phyloP scores from a whole-genome alignment of 2,329 filamentous ascomycete genomes.

The Alternaria sp. region DNA sequence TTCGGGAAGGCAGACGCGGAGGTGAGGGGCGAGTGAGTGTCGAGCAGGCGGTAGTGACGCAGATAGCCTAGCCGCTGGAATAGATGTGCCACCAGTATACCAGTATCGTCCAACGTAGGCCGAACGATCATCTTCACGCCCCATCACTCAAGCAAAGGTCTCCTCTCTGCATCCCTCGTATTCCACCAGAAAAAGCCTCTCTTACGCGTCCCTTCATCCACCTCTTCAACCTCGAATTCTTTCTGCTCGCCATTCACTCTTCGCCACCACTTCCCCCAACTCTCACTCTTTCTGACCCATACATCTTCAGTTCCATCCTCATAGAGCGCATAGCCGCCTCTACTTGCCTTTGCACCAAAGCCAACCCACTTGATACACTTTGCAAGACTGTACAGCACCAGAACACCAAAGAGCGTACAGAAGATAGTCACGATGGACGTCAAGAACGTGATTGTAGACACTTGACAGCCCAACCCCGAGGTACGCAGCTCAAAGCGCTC shows the following conservation, averaged over 20 bases:
- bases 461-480: constrained; percentile 52
- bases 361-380: constrained; percentile 21
- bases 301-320: constrained; percentile 36
- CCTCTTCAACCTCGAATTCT: constrained; percentile 33
- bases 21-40: neutral
- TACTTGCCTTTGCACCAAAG: constrained; percentile 20
- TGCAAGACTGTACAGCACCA: constrained; percentile 42
- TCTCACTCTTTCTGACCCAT: constrained; percentile 39
- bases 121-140: accelerated
- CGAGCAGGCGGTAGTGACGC: neutral
- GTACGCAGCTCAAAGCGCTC: constrained; percentile 57
- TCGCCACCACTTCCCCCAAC: constrained; percentile 40
- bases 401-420: constrained; percentile 48
- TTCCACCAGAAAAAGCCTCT: constrained; percentile 32
- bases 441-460: constrained; percentile 55
- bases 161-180: constrained; percentile 21
- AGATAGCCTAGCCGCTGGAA: neutral
- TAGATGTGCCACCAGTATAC: neutral
- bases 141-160: constrained; percentile 24
- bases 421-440: constrained; percentile 53
- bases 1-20: neutral
- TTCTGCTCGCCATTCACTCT: constrained; percentile 25
- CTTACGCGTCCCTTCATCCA: constrained; percentile 35
- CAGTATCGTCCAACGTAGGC: neutral
- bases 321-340: constrained; percentile 36